Evolutionary conservation across 192 early-diverging fungal genomes (phyloP), one percentile per base, ranked within the genome.

Genomic region (Allomyces arbusculus): DNA sequence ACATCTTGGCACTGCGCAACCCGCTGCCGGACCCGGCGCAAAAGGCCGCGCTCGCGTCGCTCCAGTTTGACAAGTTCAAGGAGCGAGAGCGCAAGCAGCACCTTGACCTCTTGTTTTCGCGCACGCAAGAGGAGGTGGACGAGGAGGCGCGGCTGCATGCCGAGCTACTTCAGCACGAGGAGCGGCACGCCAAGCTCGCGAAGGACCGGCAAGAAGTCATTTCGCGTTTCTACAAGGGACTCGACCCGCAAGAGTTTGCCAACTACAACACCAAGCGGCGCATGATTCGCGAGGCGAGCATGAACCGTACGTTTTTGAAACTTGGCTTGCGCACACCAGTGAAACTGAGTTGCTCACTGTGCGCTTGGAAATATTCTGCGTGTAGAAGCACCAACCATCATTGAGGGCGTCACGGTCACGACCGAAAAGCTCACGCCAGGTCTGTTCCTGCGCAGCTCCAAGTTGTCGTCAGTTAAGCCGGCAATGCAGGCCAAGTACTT

Each of bases 71-170:
- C 72, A 79, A 77, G 74, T 74, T 69, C 62, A 79, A 80, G 61
- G 93, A 96, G 73, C 64, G 82, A 20, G 85, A 91, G 69, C 79
- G 93, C 33, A 96, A 96, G 72, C 78, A 83, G 67, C 85, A 88
- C 19, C 77, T 94, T 4, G 82, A 80, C 24, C 74, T 79, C 12
- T 73, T 96, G 61, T 87, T 86, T 66, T 75, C 66, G 6, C 80
- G 93, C 23, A 87, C 86, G 23, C 76, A 79, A 24, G 91, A 91
- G 55, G 82, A 90, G 71, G 85, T 89, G 19, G 80, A 87, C 24
- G 33, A 40, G 7, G 33, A 40, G 33, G 33, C 65, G 1, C 8
- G 16, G 63, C 33, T 40, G 33, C 33, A 40, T 8, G 33, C 33
- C 33, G 33, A 40, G 33, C 33, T 40, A 7, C 33, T 40, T 7